phyloP scores from a whole-genome alignment of 2,329 filamentous ascomycete genomes.

The Colletotrichum lindemuthianum region DNA sequence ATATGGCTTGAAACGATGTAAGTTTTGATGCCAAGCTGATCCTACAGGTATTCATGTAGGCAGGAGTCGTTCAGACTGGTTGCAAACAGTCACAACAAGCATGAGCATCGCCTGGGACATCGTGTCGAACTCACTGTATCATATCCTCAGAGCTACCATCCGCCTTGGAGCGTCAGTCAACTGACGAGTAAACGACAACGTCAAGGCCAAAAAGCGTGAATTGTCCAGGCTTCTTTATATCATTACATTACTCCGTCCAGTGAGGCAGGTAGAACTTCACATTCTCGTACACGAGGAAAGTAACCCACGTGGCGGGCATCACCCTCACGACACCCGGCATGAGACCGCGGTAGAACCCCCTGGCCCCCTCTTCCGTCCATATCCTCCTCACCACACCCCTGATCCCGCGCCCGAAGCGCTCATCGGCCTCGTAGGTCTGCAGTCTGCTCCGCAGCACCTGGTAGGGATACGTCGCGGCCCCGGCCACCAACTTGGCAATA shows the following conservation, averaged over 20 bases:
- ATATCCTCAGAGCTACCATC: too few relatives aligned
- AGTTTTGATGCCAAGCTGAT: too few relatives aligned
- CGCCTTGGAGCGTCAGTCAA: too few relatives aligned
- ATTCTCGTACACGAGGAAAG: conserved; percentile 97
- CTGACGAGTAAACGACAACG: too few relatives aligned
- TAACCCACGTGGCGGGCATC: conserved; percentile 94
- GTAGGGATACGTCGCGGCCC: conserved; percentile 92
- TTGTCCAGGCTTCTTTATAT: not conserved
- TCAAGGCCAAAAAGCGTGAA: too few relatives aligned
- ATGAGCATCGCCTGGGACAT: too few relatives aligned
- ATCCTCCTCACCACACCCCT: conserved; percentile 77
- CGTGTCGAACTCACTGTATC: too few relatives aligned
- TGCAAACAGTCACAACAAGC: too few relatives aligned
- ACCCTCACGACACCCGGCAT: conserved; percentile 91
- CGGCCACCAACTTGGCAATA: conserved; percentile 85
- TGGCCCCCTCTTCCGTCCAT: conserved; percentile 80
- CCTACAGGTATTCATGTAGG: too few relatives aligned
- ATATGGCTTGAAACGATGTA: too few relatives aligned
- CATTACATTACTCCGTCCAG: conserved; percentile 37
- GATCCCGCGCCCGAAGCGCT: conserved; percentile 76
- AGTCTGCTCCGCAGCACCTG: conserved; percentile 89
- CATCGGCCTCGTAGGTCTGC: conserved; percentile 87
- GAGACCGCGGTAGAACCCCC: conserved; percentile 91
- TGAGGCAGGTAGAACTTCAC: conserved; percentile 75
- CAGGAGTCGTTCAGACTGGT: too few relatives aligned